Percentiles rank a stretch among this genome's conserved stretches.
Conservation (phyloP, 441 rosid species). For the Erysimum cheiri region DNA sequence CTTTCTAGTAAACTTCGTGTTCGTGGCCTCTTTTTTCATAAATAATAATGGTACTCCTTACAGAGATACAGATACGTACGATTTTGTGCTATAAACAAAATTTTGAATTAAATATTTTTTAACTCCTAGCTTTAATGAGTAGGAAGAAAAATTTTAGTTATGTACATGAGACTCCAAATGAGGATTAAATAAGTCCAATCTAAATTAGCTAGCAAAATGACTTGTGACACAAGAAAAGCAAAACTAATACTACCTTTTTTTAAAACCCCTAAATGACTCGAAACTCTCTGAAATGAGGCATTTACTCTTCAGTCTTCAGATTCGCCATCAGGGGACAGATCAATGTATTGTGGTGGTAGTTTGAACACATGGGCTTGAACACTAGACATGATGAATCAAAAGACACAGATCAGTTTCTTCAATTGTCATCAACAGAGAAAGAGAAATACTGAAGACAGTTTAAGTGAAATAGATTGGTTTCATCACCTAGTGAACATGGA, state of each 20-base stretch:
- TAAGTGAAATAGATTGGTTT: constrained; percentile 11
- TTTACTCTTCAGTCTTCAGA: constrained; percentile 11
- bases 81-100: neutral
- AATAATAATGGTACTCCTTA: constrained; percentile 7
- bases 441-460: neutral
- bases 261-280: too few relatives aligned
- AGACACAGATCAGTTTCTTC: neutral
- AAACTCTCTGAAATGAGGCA: neutral
- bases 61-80: neutral
- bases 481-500: constrained; percentile 5
- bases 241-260: too few relatives aligned
- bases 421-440: neutral
- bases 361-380: neutral
- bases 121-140: neutral
- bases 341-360: neutral
- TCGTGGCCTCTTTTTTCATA: neutral
- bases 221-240: constrained; percentile 12
- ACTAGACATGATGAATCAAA: neutral
- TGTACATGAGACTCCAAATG: constrained; percentile 3
- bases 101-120: neutral
- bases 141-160: neutral
- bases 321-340: neutral
- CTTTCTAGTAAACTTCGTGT: constrained; percentile 6
- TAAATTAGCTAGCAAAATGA: constrained; percentile 10
- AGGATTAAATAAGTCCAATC: neutral